phyloP scores from a whole-genome alignment of 202 grass and related monocot species.

The Setaria italica region DNA sequence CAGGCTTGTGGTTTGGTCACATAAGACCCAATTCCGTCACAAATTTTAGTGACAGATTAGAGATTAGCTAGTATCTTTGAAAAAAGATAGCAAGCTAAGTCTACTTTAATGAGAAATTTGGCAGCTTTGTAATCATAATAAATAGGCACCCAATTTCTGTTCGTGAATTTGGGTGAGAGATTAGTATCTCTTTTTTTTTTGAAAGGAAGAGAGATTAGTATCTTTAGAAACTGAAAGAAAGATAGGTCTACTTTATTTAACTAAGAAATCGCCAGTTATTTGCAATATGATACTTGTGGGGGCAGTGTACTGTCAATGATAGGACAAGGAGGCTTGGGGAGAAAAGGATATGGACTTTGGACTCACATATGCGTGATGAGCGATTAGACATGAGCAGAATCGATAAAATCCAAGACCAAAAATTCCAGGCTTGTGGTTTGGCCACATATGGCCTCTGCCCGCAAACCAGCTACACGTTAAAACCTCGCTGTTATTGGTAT shows the following conservation, averaged over 20 bases:
- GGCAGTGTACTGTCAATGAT: slow-evolving; percentile 17
- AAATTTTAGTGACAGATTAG: background rate
- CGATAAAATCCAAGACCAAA: background rate
- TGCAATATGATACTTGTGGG: background rate
- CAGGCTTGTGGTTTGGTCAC: too few relatives aligned
- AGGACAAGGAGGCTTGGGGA: slow-evolving; percentile 17
- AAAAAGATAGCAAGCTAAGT: background rate
- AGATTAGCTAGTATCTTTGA: background rate
- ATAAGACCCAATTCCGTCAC: background rate
- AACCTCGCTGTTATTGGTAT: slow-evolving; percentile 14
- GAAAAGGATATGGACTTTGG: slow-evolving; percentile 30
- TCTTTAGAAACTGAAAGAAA: background rate
- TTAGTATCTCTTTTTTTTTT: background rate
- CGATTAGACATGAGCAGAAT: background rate
- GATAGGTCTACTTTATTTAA: background rate
- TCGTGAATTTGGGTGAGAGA: background rate
- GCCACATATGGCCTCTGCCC: background rate
- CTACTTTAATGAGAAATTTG: background rate
- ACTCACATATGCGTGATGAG: slow-evolving; percentile 1
- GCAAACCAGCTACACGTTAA: slow-evolving; percentile 23
- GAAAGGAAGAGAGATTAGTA: background rate
- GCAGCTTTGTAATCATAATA: background rate
- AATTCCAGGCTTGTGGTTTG: background rate
- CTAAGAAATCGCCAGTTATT: too few relatives aligned
- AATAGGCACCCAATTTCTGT: background rate